Evolutionary conservation across 2,329 filamentous ascomycete species (phyloP).

Genomic region (Rhexocercosporidium sp.): DNA sequence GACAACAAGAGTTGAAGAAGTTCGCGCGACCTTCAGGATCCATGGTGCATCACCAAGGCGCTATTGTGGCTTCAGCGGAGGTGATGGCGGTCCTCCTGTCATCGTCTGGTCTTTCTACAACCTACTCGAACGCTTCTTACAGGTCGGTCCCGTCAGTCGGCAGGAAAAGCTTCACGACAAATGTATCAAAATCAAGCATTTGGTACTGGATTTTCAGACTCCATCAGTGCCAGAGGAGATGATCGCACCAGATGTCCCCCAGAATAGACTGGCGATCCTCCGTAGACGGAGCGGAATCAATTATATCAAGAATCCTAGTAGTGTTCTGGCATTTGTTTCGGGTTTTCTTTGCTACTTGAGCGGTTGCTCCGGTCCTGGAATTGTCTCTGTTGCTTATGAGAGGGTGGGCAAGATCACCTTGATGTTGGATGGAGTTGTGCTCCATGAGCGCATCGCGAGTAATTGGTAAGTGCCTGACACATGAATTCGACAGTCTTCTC

Average conservation of each 20-base stretch:
- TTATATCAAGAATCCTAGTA: background rate
- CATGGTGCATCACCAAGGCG: background rate
- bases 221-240: background rate
- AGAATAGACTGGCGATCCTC: background rate
- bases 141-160: background rate
- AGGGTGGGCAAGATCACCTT: background rate
- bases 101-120: background rate
- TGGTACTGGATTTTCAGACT: background rate
- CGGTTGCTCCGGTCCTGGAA: no score
- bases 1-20: background rate
- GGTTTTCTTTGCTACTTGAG: background rate
- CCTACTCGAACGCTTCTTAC: background rate
- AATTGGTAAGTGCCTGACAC: background rate
- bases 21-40: background rate
- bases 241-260: background rate
- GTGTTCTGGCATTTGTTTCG: background rate
- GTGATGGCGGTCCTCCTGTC: background rate
- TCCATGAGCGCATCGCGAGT: background rate
- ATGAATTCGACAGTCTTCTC: background rate
- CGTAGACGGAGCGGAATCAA: background rate
- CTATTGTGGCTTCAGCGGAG: background rate
- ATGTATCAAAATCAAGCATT: background rate
- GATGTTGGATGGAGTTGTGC: conserved; percentile 9
- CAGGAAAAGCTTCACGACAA: background rate
- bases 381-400: background rate